A percentile compares a stretch with the other conserved stretches of the same genome.
Evolutionary conservation across 768 basidiomycete genomes (phyloP).

Genomic region (Nidularia pulvinata): DNA sequence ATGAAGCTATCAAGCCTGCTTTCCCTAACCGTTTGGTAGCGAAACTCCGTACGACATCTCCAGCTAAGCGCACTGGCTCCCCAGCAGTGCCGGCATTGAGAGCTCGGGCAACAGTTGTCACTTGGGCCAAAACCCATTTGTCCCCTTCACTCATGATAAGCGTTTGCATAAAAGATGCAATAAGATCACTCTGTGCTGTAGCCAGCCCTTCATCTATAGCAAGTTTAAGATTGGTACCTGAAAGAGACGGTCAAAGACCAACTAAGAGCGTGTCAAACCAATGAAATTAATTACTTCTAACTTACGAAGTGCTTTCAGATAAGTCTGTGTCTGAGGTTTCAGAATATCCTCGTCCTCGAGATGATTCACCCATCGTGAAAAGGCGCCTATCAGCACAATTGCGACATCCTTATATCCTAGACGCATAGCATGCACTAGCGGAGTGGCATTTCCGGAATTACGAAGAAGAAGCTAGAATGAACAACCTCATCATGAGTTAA

Average conservation of each 20-base stretch:
- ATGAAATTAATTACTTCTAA: conserved; percentile 1
- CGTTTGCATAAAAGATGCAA: conserved; percentile 93
- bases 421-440: conserved; percentile 89
- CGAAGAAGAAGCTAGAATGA: conserved; percentile 67
- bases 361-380: conserved; percentile 91
- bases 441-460: conserved; percentile 84
- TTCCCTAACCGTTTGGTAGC: conserved; percentile 85
- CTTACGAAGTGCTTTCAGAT: conserved; percentile 81
- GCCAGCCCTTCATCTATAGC: conserved; percentile 90
- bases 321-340: conserved; percentile 63
- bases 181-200: conserved; percentile 79
- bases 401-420: conserved; percentile 85
- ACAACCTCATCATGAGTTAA: background rate
- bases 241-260: background rate
- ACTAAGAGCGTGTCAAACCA: background rate
- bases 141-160: conserved; percentile 97
- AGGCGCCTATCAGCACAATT: conserved; percentile 85
- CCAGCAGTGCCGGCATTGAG: conserved; percentile 67
- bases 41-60: conserved; percentile 78
- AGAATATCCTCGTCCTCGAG: conserved; percentile 80
- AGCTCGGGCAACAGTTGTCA: conserved; percentile 66
- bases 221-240: conserved; percentile 84
- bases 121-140: conserved; percentile 79
- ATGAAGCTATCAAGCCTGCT: conserved; percentile 72
- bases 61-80: conserved; percentile 76